Conservation (phyloP, 495 filamentous ascomycete species). For the Pyrenopolyporus hunteri region DNA sequence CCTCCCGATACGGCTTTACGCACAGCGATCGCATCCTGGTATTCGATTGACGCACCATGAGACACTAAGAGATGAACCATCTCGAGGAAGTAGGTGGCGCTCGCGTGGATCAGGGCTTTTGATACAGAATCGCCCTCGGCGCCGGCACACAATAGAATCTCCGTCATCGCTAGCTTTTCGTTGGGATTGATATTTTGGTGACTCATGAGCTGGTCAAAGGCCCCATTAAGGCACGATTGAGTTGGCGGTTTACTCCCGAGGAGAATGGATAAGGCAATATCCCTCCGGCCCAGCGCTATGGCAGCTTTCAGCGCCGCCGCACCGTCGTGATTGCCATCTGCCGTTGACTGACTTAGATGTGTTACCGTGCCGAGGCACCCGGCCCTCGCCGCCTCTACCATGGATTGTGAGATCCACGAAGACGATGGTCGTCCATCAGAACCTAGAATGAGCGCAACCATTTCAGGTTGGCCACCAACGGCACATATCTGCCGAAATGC, state of each 20-base stretch:
- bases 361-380: constrained; percentile 53
- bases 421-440: constrained; percentile 48
- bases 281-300: constrained; percentile 47
- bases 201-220: constrained; percentile 47
- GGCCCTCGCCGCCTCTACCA: constrained; percentile 53
- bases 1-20: constrained; percentile 46
- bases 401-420: constrained; percentile 46
- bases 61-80: constrained; percentile 53
- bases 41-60: constrained; percentile 55
- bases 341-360: constrained; percentile 50
- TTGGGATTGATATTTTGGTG: constrained; percentile 50
- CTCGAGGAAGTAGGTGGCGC: constrained; percentile 48
- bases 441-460: constrained; percentile 52
- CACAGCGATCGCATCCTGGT: constrained; percentile 47
- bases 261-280: constrained; percentile 53
- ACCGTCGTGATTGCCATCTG: constrained; percentile 51
- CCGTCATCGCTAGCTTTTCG: constrained; percentile 50
- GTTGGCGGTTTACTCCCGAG: constrained; percentile 49
- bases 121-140: constrained; percentile 50
- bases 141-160: constrained; percentile 54
- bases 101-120: constrained; percentile 47
- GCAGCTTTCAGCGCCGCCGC: constrained; percentile 54
- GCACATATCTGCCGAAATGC: constrained; percentile 53
- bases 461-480: constrained; percentile 44
- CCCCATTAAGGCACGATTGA: constrained; percentile 46